A percentile compares a stretch with the other conserved stretches of the same genome.
These are phyloP conservation scores for Macrophomina pseudophaseolina DNA, from an alignment of 2,329 filamentous ascomycete genomes.

Conservation along the genomic window DNA sequence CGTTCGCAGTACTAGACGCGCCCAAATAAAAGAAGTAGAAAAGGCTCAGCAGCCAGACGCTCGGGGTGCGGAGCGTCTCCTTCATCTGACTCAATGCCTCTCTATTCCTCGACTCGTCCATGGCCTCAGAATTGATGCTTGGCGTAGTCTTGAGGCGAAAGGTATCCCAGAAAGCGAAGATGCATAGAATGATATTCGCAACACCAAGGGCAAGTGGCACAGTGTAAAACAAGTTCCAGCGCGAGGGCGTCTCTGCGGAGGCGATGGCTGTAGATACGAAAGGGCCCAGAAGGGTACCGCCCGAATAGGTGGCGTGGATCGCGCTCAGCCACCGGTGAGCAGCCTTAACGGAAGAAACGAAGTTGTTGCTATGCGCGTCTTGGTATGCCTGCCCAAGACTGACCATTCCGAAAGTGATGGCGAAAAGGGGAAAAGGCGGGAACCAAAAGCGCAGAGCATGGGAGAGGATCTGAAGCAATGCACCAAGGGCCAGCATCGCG, in stretches of 20 bases:
- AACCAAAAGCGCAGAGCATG: slow-evolving; percentile 62
- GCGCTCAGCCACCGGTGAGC: slow-evolving; percentile 67
- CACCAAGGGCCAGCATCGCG: slow-evolving; percentile 62
- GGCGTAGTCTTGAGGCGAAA: neutral
- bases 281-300: slow-evolving; percentile 62
- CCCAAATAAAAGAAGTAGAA: slow-evolving; percentile 71
- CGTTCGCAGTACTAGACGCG: slow-evolving; percentile 57
- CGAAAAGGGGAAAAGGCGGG: slow-evolving; percentile 63
- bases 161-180: slow-evolving; percentile 57
- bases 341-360: slow-evolving; percentile 57
- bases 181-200: slow-evolving; percentile 55
- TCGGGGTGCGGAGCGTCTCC: slow-evolving; percentile 50
- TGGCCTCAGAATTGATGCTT: slow-evolving; percentile 32
- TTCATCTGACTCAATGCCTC: slow-evolving; percentile 41
- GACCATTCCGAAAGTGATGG: slow-evolving; percentile 62
- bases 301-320: slow-evolving; percentile 67
- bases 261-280: slow-evolving; percentile 49
- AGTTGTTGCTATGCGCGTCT: slow-evolving; percentile 68
- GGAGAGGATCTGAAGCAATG: slow-evolving; percentile 59
- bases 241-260: slow-evolving; percentile 39
- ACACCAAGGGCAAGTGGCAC: slow-evolving; percentile 60
- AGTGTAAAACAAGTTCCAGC: slow-evolving; percentile 63
- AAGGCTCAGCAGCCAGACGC: slow-evolving; percentile 63
- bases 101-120: slow-evolving; percentile 44
- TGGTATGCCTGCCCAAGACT: slow-evolving; percentile 67